A percentile compares a stretch with the other conserved stretches of the same genome.
phyloP scores from a whole-genome alignment of 345 rosid species.

The Bruguiera sexangula region DNA sequence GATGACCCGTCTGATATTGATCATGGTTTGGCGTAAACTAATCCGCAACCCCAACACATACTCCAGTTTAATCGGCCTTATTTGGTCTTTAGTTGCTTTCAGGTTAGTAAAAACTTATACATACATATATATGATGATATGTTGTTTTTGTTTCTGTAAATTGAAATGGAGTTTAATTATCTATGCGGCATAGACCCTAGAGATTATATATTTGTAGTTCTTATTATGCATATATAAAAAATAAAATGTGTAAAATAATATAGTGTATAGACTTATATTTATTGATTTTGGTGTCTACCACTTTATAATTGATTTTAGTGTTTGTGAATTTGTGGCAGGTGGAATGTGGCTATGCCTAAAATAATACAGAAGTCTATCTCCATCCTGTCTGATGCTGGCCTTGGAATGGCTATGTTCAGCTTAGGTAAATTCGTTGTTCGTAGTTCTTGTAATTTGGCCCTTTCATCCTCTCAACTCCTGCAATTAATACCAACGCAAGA shows the following conservation, averaged over 20 bases:
- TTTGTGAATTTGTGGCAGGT: slow-evolving; percentile 16
- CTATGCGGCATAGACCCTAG: too few species aligned
- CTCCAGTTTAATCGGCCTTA: slow-evolving; percentile 34
- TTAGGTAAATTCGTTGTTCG: slow-evolving; percentile 21
- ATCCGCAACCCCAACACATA: slow-evolving; percentile 37
- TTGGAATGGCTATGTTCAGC: slow-evolving; percentile 43
- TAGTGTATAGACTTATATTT: too few species aligned
- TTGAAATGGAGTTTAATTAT: too few species aligned
- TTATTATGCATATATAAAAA: neutral
- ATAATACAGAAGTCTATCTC: slow-evolving; percentile 29
- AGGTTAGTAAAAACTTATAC: slow-evolving; percentile 11
- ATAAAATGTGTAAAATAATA: neutral
- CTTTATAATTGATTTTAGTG: neutral
- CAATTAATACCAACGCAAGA: too few species aligned
- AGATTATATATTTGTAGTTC: neutral
- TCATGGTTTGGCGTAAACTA: slow-evolving; percentile 37
- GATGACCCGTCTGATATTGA: slow-evolving; percentile 34
- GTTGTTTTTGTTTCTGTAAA: too few species aligned
- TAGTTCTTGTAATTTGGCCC: neutral
- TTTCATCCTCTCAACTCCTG: neutral
- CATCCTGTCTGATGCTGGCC: slow-evolving; percentile 40
- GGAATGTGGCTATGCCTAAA: slow-evolving; percentile 33
- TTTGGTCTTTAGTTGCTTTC: slow-evolving; percentile 28
- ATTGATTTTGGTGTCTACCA: too few species aligned
- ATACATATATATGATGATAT: too few species aligned